A percentile compares a stretch with the other conserved stretches of the same genome.
phyloP scores from a whole-genome alignment of 1,284 basidiomycete species.

The Dichomitus squalens region DNA sequence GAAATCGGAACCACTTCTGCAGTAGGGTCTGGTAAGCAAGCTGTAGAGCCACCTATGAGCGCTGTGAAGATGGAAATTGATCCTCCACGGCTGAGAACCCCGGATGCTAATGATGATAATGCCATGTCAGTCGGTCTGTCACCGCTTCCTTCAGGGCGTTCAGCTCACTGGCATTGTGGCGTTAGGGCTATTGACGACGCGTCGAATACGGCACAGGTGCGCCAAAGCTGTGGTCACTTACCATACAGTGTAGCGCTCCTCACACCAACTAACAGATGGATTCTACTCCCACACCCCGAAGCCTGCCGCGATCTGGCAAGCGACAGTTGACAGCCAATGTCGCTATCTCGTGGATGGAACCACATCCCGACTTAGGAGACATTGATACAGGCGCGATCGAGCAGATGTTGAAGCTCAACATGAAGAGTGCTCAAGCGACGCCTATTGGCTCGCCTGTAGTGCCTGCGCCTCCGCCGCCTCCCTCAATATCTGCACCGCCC shows the following conservation, averaged over 20 bases:
- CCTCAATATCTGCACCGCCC: not conserved
- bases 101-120: not conserved
- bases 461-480: not conserved
- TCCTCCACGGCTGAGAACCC: not conserved
- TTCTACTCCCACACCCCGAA: not conserved
- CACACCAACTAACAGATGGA: not conserved
- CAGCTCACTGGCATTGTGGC: not conserved
- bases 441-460: not conserved
- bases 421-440: not conserved
- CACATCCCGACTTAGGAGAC: not conserved
- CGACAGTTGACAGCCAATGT: not conserved
- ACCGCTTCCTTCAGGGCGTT: no score
- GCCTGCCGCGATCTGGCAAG: not conserved
- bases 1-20: not conserved
- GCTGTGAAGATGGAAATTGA: conserved; percentile 12
- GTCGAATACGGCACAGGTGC: not conserved
- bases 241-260: no score
- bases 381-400: not conserved
- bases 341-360: not conserved
- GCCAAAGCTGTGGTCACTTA: not conserved
- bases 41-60: not conserved
- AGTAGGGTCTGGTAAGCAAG: not conserved
- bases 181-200: not conserved
- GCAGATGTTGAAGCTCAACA: not conserved
- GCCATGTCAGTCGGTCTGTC: conserved; percentile 6